Conservation (phyloP, 768 basidiomycete species). For the Auriscalpium microsporum region DNA sequence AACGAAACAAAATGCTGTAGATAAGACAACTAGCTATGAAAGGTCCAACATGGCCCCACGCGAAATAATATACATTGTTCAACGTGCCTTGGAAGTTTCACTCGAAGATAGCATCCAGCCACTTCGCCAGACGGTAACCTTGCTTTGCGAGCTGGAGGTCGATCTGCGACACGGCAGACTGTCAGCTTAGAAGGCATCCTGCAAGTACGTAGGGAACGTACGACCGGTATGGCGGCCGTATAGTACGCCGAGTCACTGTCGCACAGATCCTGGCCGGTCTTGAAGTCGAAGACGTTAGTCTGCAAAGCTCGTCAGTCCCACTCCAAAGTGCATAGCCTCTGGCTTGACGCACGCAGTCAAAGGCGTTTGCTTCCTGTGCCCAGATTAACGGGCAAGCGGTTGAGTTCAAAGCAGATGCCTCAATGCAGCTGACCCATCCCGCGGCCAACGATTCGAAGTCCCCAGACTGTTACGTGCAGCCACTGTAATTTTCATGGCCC, state of each 20-base stretch:
- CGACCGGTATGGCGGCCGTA: slow-evolving; percentile 16
- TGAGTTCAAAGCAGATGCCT: slow-evolving; percentile 20
- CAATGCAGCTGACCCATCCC: slow-evolving; percentile 23
- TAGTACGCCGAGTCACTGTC: slow-evolving; percentile 19
- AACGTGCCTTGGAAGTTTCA: neutral
- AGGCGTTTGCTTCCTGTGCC: slow-evolving; percentile 22
- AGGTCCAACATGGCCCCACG: too few species aligned
- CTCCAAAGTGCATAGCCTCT: too few species aligned
- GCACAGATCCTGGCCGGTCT: slow-evolving; percentile 20
- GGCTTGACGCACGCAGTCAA: slow-evolving; percentile 20
- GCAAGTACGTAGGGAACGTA: slow-evolving; percentile 1
- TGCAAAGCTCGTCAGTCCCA: neutral
- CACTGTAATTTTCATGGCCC: too few species aligned
- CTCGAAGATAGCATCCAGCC: slow-evolving; percentile 19
- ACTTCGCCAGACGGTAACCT: slow-evolving; percentile 18
- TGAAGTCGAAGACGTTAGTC: slow-evolving; percentile 20
- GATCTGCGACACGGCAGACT: slow-evolving; percentile 12
- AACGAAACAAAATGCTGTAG: too few species aligned
- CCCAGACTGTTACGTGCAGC: slow-evolving; percentile 16
- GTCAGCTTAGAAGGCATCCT: neutral
- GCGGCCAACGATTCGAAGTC: slow-evolving; percentile 16
- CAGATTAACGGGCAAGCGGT: slow-evolving; percentile 23
- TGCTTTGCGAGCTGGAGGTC: slow-evolving; percentile 24
- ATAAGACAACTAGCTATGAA: too few species aligned
- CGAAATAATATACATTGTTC: too few species aligned